These are phyloP conservation scores for Linum usitatissimum DNA, from an alignment of 345 rosid genomes.

Conservation along the genomic window DNA sequence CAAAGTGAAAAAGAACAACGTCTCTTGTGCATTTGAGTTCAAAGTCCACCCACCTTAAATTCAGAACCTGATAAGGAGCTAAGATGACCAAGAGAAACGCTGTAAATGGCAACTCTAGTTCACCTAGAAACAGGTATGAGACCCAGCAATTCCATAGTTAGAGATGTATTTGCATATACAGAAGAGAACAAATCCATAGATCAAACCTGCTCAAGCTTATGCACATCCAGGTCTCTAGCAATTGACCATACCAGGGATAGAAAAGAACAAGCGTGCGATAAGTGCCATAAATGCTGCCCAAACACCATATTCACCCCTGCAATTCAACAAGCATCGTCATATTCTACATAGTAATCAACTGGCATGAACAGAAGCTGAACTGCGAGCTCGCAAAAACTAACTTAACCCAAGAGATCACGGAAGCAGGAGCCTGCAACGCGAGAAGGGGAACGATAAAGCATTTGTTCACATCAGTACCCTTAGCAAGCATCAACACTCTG, in stretches of 20 bases:
- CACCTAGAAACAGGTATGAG: constrained; percentile 34
- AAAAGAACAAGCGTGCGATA: constrained; percentile 72
- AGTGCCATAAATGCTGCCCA: constrained; percentile 80
- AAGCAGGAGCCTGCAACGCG: constrained; percentile 62
- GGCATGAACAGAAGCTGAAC: background rate
- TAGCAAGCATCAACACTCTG: constrained; percentile 61
- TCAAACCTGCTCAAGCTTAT: background rate
- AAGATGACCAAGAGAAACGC: constrained; percentile 62
- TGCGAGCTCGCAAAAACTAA: constrained; percentile 19
- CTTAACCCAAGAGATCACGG: constrained; percentile 73
- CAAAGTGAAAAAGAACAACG: constrained; percentile 4
- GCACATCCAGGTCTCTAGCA: background rate
- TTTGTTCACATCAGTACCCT: constrained; percentile 67
- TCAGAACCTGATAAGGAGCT: constrained; percentile 58
- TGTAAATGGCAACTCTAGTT: constrained; percentile 77
- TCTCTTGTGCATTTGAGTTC: constrained; percentile 1
- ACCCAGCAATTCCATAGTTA: background rate
- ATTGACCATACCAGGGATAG: constrained; percentile 55
- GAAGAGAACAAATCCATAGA: background rate
- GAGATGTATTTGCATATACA: background rate
- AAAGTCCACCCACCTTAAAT: constrained; percentile 38
- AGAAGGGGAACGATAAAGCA: constrained; percentile 70
- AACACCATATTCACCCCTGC: constrained; percentile 83
- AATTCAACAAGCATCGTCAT: constrained; percentile 11
- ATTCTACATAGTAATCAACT: background rate